Base-by-base conservation (phyloP, 495 filamentous ascomycete species). In the Cenococcum geophilum region DNA sequence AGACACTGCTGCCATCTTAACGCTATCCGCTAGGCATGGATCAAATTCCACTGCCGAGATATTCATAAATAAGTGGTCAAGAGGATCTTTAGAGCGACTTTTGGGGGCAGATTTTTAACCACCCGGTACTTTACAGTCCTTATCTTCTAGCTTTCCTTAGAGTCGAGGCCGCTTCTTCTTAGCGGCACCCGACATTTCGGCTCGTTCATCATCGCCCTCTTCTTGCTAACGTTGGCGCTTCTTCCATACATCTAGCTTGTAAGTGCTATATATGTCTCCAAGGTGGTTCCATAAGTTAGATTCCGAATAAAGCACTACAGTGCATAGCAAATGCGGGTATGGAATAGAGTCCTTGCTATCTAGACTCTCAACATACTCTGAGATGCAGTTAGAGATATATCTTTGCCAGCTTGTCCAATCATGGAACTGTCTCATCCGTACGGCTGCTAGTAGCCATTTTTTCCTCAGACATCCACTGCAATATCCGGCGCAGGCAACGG, bases 401-500 rank as follows among this genome's bases (percentile, higher is more conserved):
- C 40, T 54, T 59, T 64, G 32, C 58, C 47, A 64, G 57, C 57
- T 60, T 20, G 40, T 18, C 14, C 45, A 14, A 25, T 60, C 34
- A 3, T 35, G 25, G 57, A 61, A 64, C 25, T 60, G 45, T 58
- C 35, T 37, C 57, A 63, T 52, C 43, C 57, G 57, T 54, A 43
- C 21, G 36, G 61, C 55, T 45, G 47, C 47, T 55, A 27, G 57
- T 40, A 64, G 47, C 37, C 47, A 49, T 60, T 53, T 60, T 53
- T 64, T 60, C 56, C 49, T 35, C 6, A 60, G 42, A 60, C 32
- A 64, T 59, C 47, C 40, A 20, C 32, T 59, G 23, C 47, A 64
- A 59, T 60, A 59, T 62, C 59, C 59, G 54, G 65, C 52, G 43
- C 52, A 52, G 34, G 60, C 57, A 27, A 69, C 37, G 40, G 60